phyloP scores from a whole-genome alignment of 1,284 basidiomycete species.

The Trichosporon faecale region DNA sequence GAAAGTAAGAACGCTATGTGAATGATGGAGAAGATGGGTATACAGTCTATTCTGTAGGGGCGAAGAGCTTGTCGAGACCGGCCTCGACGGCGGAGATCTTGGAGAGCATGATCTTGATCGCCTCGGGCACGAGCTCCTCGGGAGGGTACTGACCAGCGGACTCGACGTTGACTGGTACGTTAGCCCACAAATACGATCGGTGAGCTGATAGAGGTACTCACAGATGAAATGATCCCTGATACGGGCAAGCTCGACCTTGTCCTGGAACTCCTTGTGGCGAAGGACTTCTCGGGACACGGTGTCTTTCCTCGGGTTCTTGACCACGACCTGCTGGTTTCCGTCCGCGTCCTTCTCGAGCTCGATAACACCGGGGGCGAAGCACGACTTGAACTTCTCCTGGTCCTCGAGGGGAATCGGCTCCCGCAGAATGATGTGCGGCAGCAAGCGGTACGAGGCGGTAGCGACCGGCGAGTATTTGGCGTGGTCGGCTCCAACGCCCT shows the following conservation, averaged over 20 bases:
- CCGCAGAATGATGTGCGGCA: slow-evolving; percentile 78
- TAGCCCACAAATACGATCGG: not conserved
- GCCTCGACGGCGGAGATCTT: slow-evolving; percentile 62
- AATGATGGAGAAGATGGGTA: slow-evolving; percentile 5
- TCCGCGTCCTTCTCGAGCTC: slow-evolving; percentile 59
- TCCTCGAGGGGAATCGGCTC: slow-evolving; percentile 64
- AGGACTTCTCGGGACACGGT: slow-evolving; percentile 91
- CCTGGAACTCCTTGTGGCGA: slow-evolving; percentile 86
- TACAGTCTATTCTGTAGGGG: slow-evolving; percentile 4
- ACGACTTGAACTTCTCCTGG: slow-evolving; percentile 72
- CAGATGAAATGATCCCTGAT: slow-evolving; percentile 94
- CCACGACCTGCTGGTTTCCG: slow-evolving; percentile 55
- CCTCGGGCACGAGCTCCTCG: slow-evolving; percentile 76
- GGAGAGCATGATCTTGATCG: slow-evolving; percentile 74
- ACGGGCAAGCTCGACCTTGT: slow-evolving; percentile 75
- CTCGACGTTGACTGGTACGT: slow-evolving; percentile 72
- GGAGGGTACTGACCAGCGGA: slow-evolving; percentile 85
- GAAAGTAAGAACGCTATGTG: not conserved
- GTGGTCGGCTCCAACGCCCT: slow-evolving; percentile 93
- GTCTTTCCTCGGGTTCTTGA: slow-evolving; percentile 69
- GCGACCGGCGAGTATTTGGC: slow-evolving; percentile 98
- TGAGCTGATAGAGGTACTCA: slow-evolving; percentile 46
- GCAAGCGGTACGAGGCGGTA: slow-evolving; percentile 88
- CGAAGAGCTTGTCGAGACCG: slow-evolving; percentile 44
- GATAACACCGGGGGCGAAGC: slow-evolving; percentile 89